phyloP scores from a whole-genome alignment of 192 early-diverging fungal genomes.

The Mycoemilia scoparia region DNA sequence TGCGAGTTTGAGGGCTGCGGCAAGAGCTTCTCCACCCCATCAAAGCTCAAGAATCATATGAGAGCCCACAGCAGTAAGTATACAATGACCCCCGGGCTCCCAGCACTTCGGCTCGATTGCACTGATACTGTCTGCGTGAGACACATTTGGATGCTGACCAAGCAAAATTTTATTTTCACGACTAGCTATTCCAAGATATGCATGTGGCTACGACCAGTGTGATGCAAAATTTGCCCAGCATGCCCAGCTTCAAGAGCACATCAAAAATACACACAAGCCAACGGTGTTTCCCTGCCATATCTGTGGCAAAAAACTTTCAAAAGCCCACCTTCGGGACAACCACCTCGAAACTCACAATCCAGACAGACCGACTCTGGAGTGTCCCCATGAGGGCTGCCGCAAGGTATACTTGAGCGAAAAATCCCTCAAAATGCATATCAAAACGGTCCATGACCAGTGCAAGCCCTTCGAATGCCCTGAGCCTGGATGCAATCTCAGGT shows the following conservation, averaged over 20 bases:
- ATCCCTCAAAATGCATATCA: constrained; percentile 11
- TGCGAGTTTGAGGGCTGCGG: constrained; percentile 13
- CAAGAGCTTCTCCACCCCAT: constrained; percentile 20
- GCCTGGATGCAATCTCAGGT: constrained; percentile 7
- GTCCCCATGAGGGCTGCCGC: constrained; percentile 16
- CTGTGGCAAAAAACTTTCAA: constrained; percentile 14
- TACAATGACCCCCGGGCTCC: too few relatives aligned
- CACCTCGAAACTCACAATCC: constrained; percentile 19
- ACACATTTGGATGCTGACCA: too few relatives aligned
- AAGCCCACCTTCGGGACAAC: constrained; percentile 5
- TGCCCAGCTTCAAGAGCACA: constrained; percentile 26
- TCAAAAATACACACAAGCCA: constrained; percentile 8
- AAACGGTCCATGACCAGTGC: constrained; percentile 10
- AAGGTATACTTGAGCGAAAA: constrained; percentile 16
- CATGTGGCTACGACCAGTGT: constrained; percentile 12
- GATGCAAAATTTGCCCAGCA: constrained; percentile 16
- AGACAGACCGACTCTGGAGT: constrained; percentile 10
- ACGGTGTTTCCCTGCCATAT: constrained; percentile 6
- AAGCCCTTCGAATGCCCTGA: constrained; percentile 11
- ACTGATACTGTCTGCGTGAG: too few relatives aligned
- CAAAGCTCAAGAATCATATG: constrained; percentile 16
- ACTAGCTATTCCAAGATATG: constrained; percentile 13
- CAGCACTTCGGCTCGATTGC: too few relatives aligned
- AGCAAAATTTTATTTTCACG: too few relatives aligned
- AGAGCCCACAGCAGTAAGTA: constrained; percentile 4